Evolutionary conservation across 2,329 filamentous ascomycete species (phyloP), one percentile per base, ranked within the genome.

Genomic region (Basipetospora chlamydospora): DNA sequence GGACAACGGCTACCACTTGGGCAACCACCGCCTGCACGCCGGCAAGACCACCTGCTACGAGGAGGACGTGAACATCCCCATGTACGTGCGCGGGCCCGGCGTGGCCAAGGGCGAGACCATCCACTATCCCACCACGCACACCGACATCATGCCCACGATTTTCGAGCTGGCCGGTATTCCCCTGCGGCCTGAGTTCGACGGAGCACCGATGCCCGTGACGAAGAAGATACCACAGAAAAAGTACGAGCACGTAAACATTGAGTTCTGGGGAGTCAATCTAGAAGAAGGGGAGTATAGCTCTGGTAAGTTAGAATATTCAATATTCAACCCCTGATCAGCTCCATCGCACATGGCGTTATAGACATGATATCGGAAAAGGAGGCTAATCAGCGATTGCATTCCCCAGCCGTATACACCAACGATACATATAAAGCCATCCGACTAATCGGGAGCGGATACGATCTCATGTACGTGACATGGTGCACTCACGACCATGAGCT

Each of bases 401-500:
- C 16, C 20, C 11, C 13, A 13, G 29, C 42, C 6, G 16, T 45
- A 5, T 37, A 47, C 3, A 29, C 37, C 3, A 63, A 63, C 40
- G 76, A 77, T 43, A 77, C 72, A 0, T 78, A 77, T 58, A 77
- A 78, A 51, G 64, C 61, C 0, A 44, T 76, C 15, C 62, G 73
- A n/a, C 52, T 78, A 5, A 57, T 73, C 4, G 56, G 63, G 1
- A 49, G 63, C 2, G 52, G 56, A 4, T 80, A 80, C 46, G 71
- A 67, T 45, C 49, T 80, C 5, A 72, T 74, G 42, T 82, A 82
- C 46, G 66, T 73, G 0, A 72, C 80, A 0, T 82, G 77, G 76
- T 82, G 78, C 47, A 77, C 57, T 11, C 73, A 73, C 35, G 75
- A 80, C 46, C 68, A 72, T 38, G 76, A 82, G 49, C 61, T 79